These are phyloP conservation scores for Heimioporus sp. DNA, from an alignment of 768 basidiomycete genomes.

Conservation along the genomic window DNA sequence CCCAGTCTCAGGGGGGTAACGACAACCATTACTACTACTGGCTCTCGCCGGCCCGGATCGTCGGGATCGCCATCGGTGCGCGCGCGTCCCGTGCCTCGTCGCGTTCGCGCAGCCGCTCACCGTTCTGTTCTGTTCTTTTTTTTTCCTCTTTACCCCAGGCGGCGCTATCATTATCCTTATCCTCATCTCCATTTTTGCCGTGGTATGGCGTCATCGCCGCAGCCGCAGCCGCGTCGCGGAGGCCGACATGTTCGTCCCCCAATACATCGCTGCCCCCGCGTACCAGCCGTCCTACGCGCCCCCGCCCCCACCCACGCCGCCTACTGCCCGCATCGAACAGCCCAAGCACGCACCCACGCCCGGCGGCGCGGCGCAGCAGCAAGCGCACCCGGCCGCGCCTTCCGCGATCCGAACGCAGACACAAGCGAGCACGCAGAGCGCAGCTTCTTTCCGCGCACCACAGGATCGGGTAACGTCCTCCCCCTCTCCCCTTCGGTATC, in stretches of 20 bases:
- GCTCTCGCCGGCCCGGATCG: slow-evolving; percentile 27
- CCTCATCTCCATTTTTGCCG: slow-evolving; percentile 6
- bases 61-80: slow-evolving; percentile 25
- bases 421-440: too few relatives aligned
- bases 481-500: background rate
- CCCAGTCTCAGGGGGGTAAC: slow-evolving; percentile 3
- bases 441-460: too few relatives aligned
- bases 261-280: slow-evolving; percentile 7
- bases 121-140: too few relatives aligned
- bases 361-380: too few relatives aligned
- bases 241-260: too few relatives aligned
- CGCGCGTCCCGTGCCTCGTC: background rate
- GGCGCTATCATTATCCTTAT: slow-evolving; percentile 9
- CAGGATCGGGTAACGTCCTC: too few relatives aligned
- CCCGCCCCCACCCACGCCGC: background rate
- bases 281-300: slow-evolving; percentile 1
- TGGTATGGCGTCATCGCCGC: slow-evolving; percentile 9
- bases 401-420: too few relatives aligned
- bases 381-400: too few relatives aligned
- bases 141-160: background rate
- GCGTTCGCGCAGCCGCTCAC: too few relatives aligned
- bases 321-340: too few relatives aligned
- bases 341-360: too few relatives aligned
- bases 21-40: slow-evolving; percentile 8
- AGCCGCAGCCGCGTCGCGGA: background rate